These are phyloP conservation scores for Neurospora pannonica DNA, from an alignment of 495 filamentous ascomycete species.

Conservation along the genomic window DNA sequence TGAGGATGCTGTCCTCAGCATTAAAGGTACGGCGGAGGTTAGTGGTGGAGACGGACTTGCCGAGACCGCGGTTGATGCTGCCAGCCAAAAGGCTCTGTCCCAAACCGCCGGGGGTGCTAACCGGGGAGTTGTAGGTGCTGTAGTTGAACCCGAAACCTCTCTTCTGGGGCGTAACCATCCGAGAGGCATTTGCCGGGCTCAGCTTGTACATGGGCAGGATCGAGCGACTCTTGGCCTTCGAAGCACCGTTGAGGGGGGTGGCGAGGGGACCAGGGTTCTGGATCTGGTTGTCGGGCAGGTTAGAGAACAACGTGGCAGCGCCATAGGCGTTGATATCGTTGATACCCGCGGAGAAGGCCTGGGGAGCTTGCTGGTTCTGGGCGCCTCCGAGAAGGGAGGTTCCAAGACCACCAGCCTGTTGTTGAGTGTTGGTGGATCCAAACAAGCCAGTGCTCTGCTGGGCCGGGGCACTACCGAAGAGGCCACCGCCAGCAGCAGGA, in stretches of 20 bases:
- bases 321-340: conserved; percentile 75
- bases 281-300: conserved; percentile 51
- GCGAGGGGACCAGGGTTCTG: conserved; percentile 73
- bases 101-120: conserved; percentile 57
- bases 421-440: conserved; percentile 29
- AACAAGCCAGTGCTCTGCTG: conserved; percentile 35
- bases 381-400: conserved; percentile 34
- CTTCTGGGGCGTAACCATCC: conserved; percentile 73
- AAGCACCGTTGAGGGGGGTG: conserved; percentile 66
- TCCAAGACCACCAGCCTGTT: conserved; percentile 28
- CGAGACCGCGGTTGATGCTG: conserved; percentile 44
- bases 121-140: conserved; percentile 76
- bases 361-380: conserved; percentile 39
- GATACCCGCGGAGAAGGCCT: conserved; percentile 67
- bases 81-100: conserved; percentile 58
- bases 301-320: conserved; percentile 66
- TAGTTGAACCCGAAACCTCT: conserved; percentile 81
- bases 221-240: conserved; percentile 62
- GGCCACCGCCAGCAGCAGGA: conserved; percentile 23
- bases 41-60: conserved; percentile 54
- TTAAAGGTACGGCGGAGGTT: conserved; percentile 52
- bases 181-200: conserved; percentile 66
- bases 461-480: conserved; percentile 41
- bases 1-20: conserved; percentile 68
- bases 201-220: conserved; percentile 82